A percentile compares a stretch with the other conserved stretches of the same genome.
Evolutionary conservation across 2,329 filamentous ascomycete species (phyloP).

Genomic region (Penicillium sp.): DNA sequence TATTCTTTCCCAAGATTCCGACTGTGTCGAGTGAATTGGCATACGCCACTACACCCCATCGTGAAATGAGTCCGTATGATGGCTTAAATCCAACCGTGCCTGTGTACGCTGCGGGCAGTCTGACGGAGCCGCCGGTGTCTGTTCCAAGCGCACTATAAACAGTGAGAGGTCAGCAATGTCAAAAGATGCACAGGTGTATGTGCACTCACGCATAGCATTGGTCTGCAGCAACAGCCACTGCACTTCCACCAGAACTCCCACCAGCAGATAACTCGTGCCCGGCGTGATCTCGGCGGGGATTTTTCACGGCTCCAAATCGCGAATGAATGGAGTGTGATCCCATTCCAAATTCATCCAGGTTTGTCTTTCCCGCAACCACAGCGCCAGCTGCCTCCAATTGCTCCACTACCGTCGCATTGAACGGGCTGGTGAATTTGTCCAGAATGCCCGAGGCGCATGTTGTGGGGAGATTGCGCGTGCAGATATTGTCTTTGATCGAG

Average conservation of each 20-base stretch:
- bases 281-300: slow-evolving; percentile 46
- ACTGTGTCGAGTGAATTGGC: slow-evolving; percentile 93
- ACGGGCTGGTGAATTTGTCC: slow-evolving; percentile 71
- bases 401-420: slow-evolving; percentile 78
- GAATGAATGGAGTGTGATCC: slow-evolving; percentile 79
- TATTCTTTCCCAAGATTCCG: slow-evolving; percentile 68
- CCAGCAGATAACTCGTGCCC: slow-evolving; percentile 67
- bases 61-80: slow-evolving; percentile 83
- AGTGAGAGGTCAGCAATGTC: not conserved
- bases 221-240: slow-evolving; percentile 74
- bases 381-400: slow-evolving; percentile 68
- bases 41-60: slow-evolving; percentile 86
- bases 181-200: not conserved
- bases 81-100: slow-evolving; percentile 86
- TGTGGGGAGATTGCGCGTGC: slow-evolving; percentile 67
- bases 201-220: slow-evolving; percentile 63
- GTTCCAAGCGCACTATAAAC: slow-evolving; percentile 80
- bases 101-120: slow-evolving; percentile 85
- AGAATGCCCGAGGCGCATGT: slow-evolving; percentile 84
- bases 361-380: slow-evolving; percentile 76
- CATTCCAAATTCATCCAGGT: slow-evolving; percentile 97
- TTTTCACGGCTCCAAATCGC: slow-evolving; percentile 66
- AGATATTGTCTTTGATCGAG: slow-evolving; percentile 79
- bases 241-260: slow-evolving; percentile 92
- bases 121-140: slow-evolving; percentile 88